Evolutionary conservation across 2,329 filamentous ascomycete species (phyloP).

Genomic region (Penicillium freii): DNA sequence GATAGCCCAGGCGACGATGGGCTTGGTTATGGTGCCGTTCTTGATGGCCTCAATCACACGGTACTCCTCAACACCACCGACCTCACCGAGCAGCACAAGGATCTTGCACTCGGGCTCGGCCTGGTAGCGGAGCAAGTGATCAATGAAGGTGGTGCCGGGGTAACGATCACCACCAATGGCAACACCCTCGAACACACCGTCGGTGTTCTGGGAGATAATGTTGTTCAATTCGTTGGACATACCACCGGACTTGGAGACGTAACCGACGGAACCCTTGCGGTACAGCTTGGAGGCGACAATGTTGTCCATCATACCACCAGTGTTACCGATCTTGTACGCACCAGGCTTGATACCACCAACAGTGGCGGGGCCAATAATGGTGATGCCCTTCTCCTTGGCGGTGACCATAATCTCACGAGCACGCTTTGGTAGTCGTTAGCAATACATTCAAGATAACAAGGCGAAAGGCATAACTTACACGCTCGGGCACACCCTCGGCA

Average conservation of each 20-base stretch:
- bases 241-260: conserved; percentile 99
- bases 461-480: conserved; percentile 56
- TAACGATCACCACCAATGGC: conserved; percentile 99
- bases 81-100: conserved; percentile 90
- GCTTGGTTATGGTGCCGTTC: conserved; percentile 92
- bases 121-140: conserved; percentile 96
- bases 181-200: conserved; percentile 98
- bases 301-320: conserved; percentile 99
- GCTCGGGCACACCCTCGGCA: conserved; percentile 97
- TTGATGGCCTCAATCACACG: conserved; percentile 98
- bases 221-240: conserved; percentile 99
- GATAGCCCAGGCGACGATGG: conserved; percentile 98
- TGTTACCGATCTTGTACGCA: conserved; percentile 99
- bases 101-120: conserved; percentile 98
- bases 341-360: conserved; percentile 99
- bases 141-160: conserved; percentile 98
- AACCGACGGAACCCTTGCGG: conserved; percentile 96
- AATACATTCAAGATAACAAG: not conserved
- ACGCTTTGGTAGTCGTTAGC: conserved; percentile 55
- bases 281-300: conserved; percentile 99
- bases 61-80: conserved; percentile 99
- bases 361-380: conserved; percentile 96
- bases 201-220: conserved; percentile 93
- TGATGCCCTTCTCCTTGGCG: conserved; percentile 97
- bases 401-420: conserved; percentile 97